Evolutionary conservation across 768 basidiomycete species (phyloP), one percentile per base, ranked within the genome.

Genomic region (Dictyophora rubrovolvata): DNA sequence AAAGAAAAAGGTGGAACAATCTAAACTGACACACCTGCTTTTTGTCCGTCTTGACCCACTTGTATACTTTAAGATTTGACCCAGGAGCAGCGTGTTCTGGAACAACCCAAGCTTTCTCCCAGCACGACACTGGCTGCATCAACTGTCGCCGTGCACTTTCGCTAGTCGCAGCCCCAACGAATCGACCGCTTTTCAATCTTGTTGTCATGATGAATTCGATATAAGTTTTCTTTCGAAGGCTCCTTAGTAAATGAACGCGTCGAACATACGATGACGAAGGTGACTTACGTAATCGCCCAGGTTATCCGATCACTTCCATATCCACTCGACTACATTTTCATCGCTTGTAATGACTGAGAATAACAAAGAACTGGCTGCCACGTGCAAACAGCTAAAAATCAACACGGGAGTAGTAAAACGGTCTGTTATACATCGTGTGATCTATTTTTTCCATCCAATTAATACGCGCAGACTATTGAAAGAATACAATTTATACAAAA

Each of bases 81-180:
- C 79, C 79, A 22, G 80, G 69, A 17, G 80, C 65, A 21, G 79
- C 73, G 56, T 74, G 75, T 59, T 84, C 84, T 36, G 85, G 80
- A 12, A 76, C 69, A 11, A 80, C 75, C 87, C 87, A 88, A 36
- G 77, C 74, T 71, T 85, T 87, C 71, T 91, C 88, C 89, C 89
- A 93, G 63, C 84, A 87, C 23, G 78, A 80, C n/a, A 91, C 89
- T 7, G 89, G 89, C 66, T 88, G 87, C 86, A 91, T 89, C n/a
- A 90, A 75, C 70, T 89, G 86, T 60, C 88, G 79, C 42, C 88
- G 79, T 35, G 88, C 87, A 51, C 87, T 86, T 69, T 91, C 88
- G 2, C 87, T 86, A 53, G 85, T 85, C 52, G 86, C 85, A 21
- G 77, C 76, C 66, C 83, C 87, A 62, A 90, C 82, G 21, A 60